Evolutionary conservation across 306 rosid species (phyloP).

Genomic region (Cucumis melo): DNA sequence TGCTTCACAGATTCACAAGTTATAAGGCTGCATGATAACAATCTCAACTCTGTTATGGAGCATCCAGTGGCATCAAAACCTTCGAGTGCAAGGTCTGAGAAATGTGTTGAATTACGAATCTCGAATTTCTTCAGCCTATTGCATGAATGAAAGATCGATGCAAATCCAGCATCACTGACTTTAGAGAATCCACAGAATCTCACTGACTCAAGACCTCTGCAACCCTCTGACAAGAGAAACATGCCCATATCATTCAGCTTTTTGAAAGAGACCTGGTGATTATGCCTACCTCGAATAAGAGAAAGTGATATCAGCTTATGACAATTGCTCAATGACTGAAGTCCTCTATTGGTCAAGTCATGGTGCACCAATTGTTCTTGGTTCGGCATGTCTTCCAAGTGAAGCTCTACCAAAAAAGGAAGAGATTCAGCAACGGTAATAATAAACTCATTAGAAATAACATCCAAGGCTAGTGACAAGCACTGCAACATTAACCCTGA

Average conservation of each 20-base stretch:
- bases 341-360: slow-evolving; percentile 16
- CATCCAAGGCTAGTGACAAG: slow-evolving; percentile 18
- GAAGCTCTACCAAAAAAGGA: slow-evolving; percentile 20
- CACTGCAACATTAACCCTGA: slow-evolving; percentile 10
- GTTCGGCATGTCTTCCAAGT: slow-evolving; percentile 19
- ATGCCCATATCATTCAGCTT: slow-evolving; percentile 18
- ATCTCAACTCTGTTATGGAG: slow-evolving; percentile 16
- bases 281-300: slow-evolving; percentile 13
- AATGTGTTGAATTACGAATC: slow-evolving; percentile 11
- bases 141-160: slow-evolving; percentile 20
- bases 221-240: slow-evolving; percentile 17
- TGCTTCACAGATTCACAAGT: slow-evolving; percentile 21
- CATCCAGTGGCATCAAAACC: slow-evolving; percentile 5
- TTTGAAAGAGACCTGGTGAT: slow-evolving; percentile 13
- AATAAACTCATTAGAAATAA: slow-evolving; percentile 13
- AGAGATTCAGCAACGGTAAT: background rate
- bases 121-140: slow-evolving; percentile 12
- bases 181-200: slow-evolving; percentile 22
- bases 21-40: slow-evolving; percentile 16
- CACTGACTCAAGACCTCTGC: slow-evolving; percentile 12
- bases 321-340: slow-evolving; percentile 9
- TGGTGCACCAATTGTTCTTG: background rate
- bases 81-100: slow-evolving; percentile 17
- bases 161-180: slow-evolving; percentile 24
- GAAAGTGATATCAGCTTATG: slow-evolving; percentile 13